Conservation (phyloP, 176 grass and related monocot species). For the Triticum urartu region DNA sequence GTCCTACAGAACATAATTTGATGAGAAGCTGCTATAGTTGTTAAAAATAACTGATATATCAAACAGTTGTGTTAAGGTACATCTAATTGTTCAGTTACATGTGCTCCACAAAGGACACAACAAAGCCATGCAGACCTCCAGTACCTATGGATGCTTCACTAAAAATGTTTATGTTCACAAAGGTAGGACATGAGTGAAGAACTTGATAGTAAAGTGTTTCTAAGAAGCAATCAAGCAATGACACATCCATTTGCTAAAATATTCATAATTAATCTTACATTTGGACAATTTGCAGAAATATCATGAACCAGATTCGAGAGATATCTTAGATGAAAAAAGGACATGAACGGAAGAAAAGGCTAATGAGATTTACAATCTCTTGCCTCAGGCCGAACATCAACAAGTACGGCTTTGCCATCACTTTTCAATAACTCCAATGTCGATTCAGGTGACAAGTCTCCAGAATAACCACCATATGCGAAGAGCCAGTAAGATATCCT, state of each 20-base stretch:
- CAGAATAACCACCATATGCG: constrained; percentile 74
- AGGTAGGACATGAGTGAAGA: neutral
- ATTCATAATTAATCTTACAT: neutral
- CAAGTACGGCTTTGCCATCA: constrained; percentile 74
- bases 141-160: neutral
- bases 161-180: neutral
- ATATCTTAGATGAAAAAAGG: constrained; percentile 34
- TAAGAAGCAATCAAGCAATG: neutral
- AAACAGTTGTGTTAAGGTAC: neutral
- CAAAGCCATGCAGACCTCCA: neutral
- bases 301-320: constrained; percentile 7
- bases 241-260: neutral
- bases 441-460: constrained; percentile 70
- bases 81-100: neutral
- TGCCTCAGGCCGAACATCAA: constrained; percentile 99
- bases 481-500: constrained; percentile 81
- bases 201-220: neutral
- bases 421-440: constrained; percentile 79
- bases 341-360: constrained; percentile 57
- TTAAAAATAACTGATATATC: neutral
- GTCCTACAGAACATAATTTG: constrained; percentile 58
- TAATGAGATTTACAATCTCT: constrained; percentile 96
- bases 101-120: neutral
- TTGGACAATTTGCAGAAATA: neutral
- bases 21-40: constrained; percentile 29